Base-by-base conservation (phyloP, 2,329 filamentous ascomycete species). In the Aspergillus carbonarius region DNA sequence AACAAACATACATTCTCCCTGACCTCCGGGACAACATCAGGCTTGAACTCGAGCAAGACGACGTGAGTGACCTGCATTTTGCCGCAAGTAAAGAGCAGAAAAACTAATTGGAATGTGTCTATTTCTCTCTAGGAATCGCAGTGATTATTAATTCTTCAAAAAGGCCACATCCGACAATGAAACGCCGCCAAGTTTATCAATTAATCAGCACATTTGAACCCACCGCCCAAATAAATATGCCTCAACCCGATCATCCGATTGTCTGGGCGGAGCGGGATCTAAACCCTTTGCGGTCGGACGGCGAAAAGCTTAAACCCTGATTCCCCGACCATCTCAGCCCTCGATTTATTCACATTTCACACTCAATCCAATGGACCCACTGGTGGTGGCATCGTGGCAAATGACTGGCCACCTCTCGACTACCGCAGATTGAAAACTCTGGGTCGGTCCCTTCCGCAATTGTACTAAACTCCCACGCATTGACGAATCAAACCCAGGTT, bases 51-150 rank as follows among this genome's bases (percentile, higher is more conserved):
- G 34, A 54, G 40, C 5, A 54, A 17, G 5, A 54, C 51, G 15
- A 54, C 30, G 25, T 54, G 51, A 9, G 37, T 54, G 35, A 54
- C 51, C 13, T n/a, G 37, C 51, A 54, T 54, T 8, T 42, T 54
- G 18, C 37, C 13, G 30, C 10, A 9, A 10, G 9, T 32, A 32
- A 32, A 32, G 9, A 42, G 6, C 18, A 13, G 39, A 6, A 3
- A 42, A 9, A 42, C 2, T 0, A 13, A 32, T 2, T 2, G 30
- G 18, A 23, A 20, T 23, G 39, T 23, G 13, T 42, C 39, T 42
- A 42, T 12, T 12, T 23, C 18, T 42, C 13, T 0, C 18, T 10
- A 20, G 10, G 13, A 42, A 42, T 7, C 13, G 13, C 18, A 9
- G 20, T 6, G 1, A 23, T 5, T 13, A 12, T 42, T 13, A 20